These are phyloP conservation scores for Evernia prunastri DNA, from an alignment of 495 filamentous ascomycete genomes.

Conservation along the genomic window DNA sequence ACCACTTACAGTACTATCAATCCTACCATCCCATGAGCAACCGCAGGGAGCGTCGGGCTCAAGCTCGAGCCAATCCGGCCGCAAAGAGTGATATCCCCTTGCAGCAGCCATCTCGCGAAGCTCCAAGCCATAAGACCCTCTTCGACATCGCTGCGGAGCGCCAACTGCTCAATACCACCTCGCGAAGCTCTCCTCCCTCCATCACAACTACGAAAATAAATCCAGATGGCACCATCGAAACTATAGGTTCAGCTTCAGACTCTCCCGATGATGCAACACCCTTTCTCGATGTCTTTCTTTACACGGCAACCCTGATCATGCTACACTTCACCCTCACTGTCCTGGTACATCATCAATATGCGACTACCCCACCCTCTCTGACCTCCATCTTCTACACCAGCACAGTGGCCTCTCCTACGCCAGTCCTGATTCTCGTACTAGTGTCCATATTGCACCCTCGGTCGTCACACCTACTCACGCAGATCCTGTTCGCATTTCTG, in stretches of 20 bases:
- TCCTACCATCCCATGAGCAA: slow-evolving; percentile 28
- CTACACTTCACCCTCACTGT: slow-evolving; percentile 85
- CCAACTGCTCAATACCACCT: slow-evolving; percentile 31
- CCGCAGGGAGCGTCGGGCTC: slow-evolving; percentile 46
- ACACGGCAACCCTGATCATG: slow-evolving; percentile 63
- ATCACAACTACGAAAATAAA: slow-evolving; percentile 25
- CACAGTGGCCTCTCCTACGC: slow-evolving; percentile 45
- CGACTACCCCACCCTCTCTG: slow-evolving; percentile 55
- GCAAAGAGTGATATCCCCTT: slow-evolving; percentile 27
- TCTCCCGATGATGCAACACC: slow-evolving; percentile 28
- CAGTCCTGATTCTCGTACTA: slow-evolving; percentile 42
- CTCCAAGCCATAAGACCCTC: slow-evolving; percentile 38
- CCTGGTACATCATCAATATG: slow-evolving; percentile 87
- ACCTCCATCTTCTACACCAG: slow-evolving; percentile 38
- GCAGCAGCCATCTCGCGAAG: slow-evolving; percentile 15
- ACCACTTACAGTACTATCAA: too few relatives aligned
- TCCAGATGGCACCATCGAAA: slow-evolving; percentile 26
- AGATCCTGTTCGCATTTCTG: slow-evolving; percentile 54
- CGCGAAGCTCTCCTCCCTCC: slow-evolving; percentile 10
- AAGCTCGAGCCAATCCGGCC: slow-evolving; percentile 28
- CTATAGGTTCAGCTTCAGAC: slow-evolving; percentile 1
- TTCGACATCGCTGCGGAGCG: slow-evolving; percentile 46
- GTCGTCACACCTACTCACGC: slow-evolving; percentile 40
- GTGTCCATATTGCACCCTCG: slow-evolving; percentile 34
- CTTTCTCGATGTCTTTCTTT: slow-evolving; percentile 43